These are phyloP conservation scores for Leptosphaerulina australis DNA, from an alignment of 2,329 filamentous ascomycete species.

Conservation along the genomic window DNA sequence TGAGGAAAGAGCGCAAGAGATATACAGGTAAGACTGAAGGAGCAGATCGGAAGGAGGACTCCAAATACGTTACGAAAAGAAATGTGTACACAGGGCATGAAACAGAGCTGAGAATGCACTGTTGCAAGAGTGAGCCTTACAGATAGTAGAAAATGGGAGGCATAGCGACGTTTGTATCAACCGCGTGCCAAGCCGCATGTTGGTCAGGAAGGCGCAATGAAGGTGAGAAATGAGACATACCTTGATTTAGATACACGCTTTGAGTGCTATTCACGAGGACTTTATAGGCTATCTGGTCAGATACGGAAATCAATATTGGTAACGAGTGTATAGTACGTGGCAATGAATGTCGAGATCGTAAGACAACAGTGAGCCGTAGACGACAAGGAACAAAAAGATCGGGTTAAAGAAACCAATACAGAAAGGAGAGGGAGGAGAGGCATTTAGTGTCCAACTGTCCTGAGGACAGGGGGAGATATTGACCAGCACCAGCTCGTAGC, in stretches of 20 bases:
- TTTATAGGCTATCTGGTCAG: constrained; percentile 6
- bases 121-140: constrained; percentile 23
- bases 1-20: constrained; percentile 26
- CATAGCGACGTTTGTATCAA: constrained; percentile 23
- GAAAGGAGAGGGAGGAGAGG: neutral
- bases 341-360: constrained; percentile 7
- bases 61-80: constrained; percentile 32
- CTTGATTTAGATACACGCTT: constrained; percentile 13
- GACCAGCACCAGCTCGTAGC: constrained; percentile 2
- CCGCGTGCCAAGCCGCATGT: constrained; percentile 32
- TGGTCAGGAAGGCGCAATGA: constrained; percentile 31
- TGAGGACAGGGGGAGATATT: neutral
- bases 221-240: constrained; percentile 24
- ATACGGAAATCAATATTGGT: constrained; percentile 4
- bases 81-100: constrained; percentile 14
- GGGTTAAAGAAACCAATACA: neutral
- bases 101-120: constrained; percentile 15
- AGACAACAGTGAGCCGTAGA: neutral
- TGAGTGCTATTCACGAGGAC: constrained; percentile 3
- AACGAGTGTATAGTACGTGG: constrained; percentile 1
- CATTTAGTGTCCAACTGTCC: neutral
- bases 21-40: constrained; percentile 37
- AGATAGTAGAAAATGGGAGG: constrained; percentile 9
- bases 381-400: neutral
- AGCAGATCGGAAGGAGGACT: constrained; percentile 42